Evolutionary conservation across 1,139 yeast species (phyloP).

Genomic region (Eremothecium gossypii): DNA sequence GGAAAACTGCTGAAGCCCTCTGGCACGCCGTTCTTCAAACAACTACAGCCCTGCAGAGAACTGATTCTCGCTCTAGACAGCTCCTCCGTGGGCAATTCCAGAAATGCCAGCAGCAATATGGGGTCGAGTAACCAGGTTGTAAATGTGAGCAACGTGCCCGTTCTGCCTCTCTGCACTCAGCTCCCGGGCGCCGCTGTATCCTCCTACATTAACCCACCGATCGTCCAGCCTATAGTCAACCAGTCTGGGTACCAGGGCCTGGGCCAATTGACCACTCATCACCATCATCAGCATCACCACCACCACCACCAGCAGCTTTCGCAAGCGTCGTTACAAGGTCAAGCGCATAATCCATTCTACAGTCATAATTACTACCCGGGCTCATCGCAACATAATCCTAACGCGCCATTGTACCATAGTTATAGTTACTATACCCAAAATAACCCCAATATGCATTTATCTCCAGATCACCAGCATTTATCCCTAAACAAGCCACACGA

Average conservation of each 20-base stretch:
- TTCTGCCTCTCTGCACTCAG: background rate
- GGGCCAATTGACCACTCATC: conserved; percentile 2
- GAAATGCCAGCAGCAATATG: conserved; percentile 3
- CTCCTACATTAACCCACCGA: background rate
- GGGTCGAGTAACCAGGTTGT: conserved; percentile 1
- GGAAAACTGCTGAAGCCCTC: conserved; percentile 54
- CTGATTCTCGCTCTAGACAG: conserved; percentile 55
- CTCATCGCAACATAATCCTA: background rate
- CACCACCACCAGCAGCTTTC: conserved; percentile 7
- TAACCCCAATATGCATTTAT: conserved; percentile 2
- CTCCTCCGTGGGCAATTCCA: conserved; percentile 41
- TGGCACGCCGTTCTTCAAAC: conserved; percentile 42
- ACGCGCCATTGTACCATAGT: conserved; percentile 1
- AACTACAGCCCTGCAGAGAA: conserved; percentile 45
- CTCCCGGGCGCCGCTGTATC: background rate
- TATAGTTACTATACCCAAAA: conserved; percentile 1
- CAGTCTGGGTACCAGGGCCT: conserved; percentile 3
- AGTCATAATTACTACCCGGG: background rate
- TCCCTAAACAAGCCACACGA: background rate
- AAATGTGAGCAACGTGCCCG: background rate
- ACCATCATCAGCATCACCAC: conserved; percentile 3
- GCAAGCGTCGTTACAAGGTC: conserved; percentile 3
- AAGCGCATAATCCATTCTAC: conserved; percentile 4
- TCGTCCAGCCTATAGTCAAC: background rate
- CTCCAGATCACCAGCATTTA: no score